Conservation (phyloP, 495 filamentous ascomycete species). For the Xylaria grammica region DNA sequence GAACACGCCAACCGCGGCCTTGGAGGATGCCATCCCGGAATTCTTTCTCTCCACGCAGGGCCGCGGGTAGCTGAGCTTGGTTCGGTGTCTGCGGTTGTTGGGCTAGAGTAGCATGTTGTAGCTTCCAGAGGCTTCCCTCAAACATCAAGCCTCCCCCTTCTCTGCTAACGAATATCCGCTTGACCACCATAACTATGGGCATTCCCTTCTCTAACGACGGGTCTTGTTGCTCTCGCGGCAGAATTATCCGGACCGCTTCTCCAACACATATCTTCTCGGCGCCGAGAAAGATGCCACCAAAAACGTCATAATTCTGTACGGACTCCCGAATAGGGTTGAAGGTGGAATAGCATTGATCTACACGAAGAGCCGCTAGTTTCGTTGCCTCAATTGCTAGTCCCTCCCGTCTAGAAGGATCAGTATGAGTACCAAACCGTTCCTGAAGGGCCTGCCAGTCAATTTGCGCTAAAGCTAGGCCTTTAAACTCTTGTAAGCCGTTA, state of each 20-base stretch:
- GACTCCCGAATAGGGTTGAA: constrained; percentile 37
- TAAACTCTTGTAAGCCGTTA: constrained; percentile 17
- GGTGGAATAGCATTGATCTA: constrained; percentile 50
- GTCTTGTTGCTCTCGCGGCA: constrained; percentile 11
- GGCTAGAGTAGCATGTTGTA: constrained; percentile 28
- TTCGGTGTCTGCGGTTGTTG: constrained; percentile 22
- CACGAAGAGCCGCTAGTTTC: constrained; percentile 46
- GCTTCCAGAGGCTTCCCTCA: constrained; percentile 28
- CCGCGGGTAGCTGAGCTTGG: constrained; percentile 34
- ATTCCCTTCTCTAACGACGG: constrained; percentile 8
- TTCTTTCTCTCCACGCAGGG: constrained; percentile 42
- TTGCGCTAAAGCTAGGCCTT: constrained; percentile 16
- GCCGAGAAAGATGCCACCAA: constrained; percentile 48
- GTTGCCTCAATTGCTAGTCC: constrained; percentile 48
- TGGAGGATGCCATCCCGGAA: constrained; percentile 41
- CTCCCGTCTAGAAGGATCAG: constrained; percentile 29
- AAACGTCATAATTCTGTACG: constrained; percentile 23
- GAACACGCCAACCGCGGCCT: constrained; percentile 30
- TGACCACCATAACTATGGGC: constrained; percentile 44
- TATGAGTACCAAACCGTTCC: constrained; percentile 11
- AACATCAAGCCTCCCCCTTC: constrained; percentile 28
- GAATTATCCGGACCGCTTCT: constrained; percentile 46
- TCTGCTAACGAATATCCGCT: constrained; percentile 26
- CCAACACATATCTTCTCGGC: constrained; percentile 47
- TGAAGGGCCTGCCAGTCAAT: constrained; percentile 21